Evolutionary conservation across 441 rosid genomes (phyloP), one percentile per base, ranked within the genome.

Genomic region (Adansonia gregorii): DNA sequence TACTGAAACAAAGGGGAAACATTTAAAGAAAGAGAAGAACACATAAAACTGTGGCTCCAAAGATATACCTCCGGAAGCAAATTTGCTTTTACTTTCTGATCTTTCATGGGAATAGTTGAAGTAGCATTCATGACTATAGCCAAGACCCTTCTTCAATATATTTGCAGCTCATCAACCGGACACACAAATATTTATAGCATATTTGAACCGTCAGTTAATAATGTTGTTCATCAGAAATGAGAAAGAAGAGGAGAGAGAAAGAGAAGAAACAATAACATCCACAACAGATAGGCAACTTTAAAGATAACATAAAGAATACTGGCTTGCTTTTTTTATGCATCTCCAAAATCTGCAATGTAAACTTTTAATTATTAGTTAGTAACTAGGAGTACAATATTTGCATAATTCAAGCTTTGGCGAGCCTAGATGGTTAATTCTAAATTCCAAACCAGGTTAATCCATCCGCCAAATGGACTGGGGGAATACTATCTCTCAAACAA

Each of bases 31-130:
- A 43, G 17, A 49, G 78, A 51, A n/a, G 63, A 72, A 64, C 60
- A 75, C 58, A 72, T 31, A 61, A 52, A 60, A 79, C 74, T 72
- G 73, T 55, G 73, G 22, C 78, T 77, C 35, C 35, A 0, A 27
- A 27, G 45, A 41, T 27, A 78, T 79, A 91, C 97, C 95, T 94
- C 90, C 35, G 78, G 83, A 61, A 88, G 87, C 78, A 84, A 77
- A 43, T 56, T 80, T 56, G 86, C 83, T 65, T 74, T 89, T 69
- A 84, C 89, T 54, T 84, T 92, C 78, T 86, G 85, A 72, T 86
- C 83, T 78, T 87, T 84, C 4, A 8, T 60, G 15, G 74, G 63
- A 85, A 58, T 69, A 76, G 43, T 49, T 64, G 81, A 84, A 83
- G 67, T 73, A 45, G 65, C 24, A 74, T 67, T 80, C 92, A 86